A percentile compares a stretch with the other conserved stretches of the same genome.
phyloP scores from a whole-genome alignment of 2,329 filamentous ascomycete genomes.

The Ophiostoma ulmi region DNA sequence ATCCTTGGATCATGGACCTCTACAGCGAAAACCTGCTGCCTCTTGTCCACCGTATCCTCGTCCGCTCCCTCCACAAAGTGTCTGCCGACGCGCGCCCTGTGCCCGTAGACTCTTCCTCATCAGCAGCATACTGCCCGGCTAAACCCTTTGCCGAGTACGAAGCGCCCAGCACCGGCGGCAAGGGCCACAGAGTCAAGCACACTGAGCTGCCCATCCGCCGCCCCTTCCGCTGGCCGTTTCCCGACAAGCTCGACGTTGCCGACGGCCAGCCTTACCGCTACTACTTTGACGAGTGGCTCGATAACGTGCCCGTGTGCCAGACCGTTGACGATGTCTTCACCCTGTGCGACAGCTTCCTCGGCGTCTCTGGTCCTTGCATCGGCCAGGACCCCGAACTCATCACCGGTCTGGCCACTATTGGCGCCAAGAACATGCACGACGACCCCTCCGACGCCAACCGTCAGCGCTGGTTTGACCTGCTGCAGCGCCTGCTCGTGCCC shows the following conservation, averaged over 20 bases:
- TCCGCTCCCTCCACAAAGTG: conserved; percentile 75
- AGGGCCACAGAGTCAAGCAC: conserved; percentile 57
- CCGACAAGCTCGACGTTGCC: conserved; percentile 69
- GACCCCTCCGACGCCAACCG: conserved; percentile 67
- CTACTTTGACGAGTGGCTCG: conserved; percentile 96
- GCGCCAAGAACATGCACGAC: conserved; percentile 64
- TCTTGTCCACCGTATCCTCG: conserved; percentile 76
- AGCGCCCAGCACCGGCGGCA: conserved; percentile 50
- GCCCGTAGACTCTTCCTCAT: conserved; percentile 21
- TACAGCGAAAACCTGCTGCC: conserved; percentile 71
- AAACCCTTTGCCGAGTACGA: conserved; percentile 51
- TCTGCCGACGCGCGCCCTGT: conserved; percentile 45
- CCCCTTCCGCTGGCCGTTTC: conserved; percentile 74
- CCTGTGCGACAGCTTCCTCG: conserved; percentile 77
- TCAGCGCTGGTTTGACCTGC: conserved; percentile 76
- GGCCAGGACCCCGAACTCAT: conserved; percentile 75
- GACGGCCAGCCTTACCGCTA: conserved; percentile 81
- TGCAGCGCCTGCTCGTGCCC: conserved; percentile 78
- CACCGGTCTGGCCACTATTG: conserved; percentile 80
- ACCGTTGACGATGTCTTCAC: conserved; percentile 85
- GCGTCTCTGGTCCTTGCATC: conserved; percentile 81
- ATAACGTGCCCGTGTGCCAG: conserved; percentile 88
- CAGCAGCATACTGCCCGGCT: conserved; percentile 35
- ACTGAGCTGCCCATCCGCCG: conserved; percentile 57
- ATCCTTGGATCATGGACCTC: conserved; percentile 84